These are phyloP conservation scores for Xylaria bambusicola DNA, from an alignment of 495 filamentous ascomycete species.

Conservation along the genomic window DNA sequence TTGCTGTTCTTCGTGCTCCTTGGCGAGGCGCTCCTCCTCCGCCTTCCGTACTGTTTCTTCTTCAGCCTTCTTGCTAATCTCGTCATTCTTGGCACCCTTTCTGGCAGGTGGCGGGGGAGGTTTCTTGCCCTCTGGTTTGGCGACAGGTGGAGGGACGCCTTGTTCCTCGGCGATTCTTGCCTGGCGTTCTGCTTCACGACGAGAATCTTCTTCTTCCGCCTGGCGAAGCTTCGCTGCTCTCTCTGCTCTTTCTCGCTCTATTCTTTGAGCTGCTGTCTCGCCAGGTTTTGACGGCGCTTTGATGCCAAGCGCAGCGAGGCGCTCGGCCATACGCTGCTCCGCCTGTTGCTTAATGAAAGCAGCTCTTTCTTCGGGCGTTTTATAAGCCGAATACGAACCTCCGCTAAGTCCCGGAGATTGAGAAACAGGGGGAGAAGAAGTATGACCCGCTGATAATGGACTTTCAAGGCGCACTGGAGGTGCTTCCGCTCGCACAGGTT, in stretches of 20 bases:
- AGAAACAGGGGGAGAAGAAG: slow-evolving; percentile 46
- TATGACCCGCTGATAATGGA: slow-evolving; percentile 43
- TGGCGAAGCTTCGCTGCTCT: slow-evolving; percentile 80
- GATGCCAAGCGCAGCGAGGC: slow-evolving; percentile 89
- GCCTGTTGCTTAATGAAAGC: slow-evolving; percentile 97
- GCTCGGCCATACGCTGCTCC: slow-evolving; percentile 96
- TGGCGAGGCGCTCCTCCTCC: slow-evolving; percentile 57
- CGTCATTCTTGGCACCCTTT: slow-evolving; percentile 67
- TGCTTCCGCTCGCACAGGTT: slow-evolving; percentile 47
- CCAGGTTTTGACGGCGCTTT: slow-evolving; percentile 71
- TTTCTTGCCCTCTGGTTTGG: slow-evolving; percentile 67
- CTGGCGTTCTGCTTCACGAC: slow-evolving; percentile 84
- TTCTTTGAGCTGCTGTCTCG: slow-evolving; percentile 79
- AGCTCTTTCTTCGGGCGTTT: slow-evolving; percentile 88
- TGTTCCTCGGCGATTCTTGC: slow-evolving; percentile 83
- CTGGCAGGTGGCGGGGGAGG: slow-evolving; percentile 85
- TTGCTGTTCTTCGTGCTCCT: slow-evolving; percentile 79
- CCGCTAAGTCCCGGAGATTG: slow-evolving; percentile 39
- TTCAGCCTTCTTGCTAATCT: slow-evolving; percentile 42
- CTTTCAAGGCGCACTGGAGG: slow-evolving; percentile 41
- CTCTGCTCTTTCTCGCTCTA: slow-evolving; percentile 86
- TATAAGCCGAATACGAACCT: slow-evolving; percentile 74
- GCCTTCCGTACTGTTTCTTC: slow-evolving; percentile 53
- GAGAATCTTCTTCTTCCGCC: slow-evolving; percentile 94
- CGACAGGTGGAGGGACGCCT: slow-evolving; percentile 59